Conservation (phyloP, 192 early-diverging fungal genomes). For the Coemansia sp. region DNA sequence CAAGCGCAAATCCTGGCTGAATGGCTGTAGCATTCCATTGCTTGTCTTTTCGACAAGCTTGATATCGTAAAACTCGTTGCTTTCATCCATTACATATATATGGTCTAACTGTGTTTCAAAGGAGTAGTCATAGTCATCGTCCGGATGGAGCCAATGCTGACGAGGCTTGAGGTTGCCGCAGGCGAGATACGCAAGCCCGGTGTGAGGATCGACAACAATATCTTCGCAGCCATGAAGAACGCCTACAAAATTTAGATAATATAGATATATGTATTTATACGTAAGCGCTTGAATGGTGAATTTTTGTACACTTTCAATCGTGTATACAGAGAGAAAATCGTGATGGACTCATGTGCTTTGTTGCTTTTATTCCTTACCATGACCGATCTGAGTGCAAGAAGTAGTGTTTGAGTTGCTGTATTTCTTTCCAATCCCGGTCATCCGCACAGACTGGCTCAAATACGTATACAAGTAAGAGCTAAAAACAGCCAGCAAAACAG, state of each 20-base stretch:
- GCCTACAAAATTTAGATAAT: slow-evolving; percentile 5
- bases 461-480: slow-evolving; percentile 11
- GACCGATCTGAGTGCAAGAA: slow-evolving; percentile 42
- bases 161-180: slow-evolving; percentile 53
- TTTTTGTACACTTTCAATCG: not conserved
- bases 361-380: slow-evolving; percentile 14
- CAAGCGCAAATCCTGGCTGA: slow-evolving; percentile 47
- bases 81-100: slow-evolving; percentile 57
- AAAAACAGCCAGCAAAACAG: not conserved
- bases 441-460: slow-evolving; percentile 8
- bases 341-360: too few species aligned
- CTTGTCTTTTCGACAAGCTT: slow-evolving; percentile 14
- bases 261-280: too few species aligned
- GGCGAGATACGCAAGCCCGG: slow-evolving; percentile 59
- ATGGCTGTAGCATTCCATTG: slow-evolving; percentile 31
- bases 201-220: slow-evolving; percentile 56
- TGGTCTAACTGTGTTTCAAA: slow-evolving; percentile 38
- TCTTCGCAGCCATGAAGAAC: slow-evolving; percentile 60
- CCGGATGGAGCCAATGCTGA: slow-evolving; percentile 55
- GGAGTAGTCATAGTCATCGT: slow-evolving; percentile 33
- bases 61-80: slow-evolving; percentile 26
- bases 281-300: too few species aligned
- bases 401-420: slow-evolving; percentile 40
- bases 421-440: slow-evolving; percentile 22
- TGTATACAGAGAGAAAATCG: too few species aligned